phyloP scores from a whole-genome alignment of 768 basidiomycete species.

The Kwoniella heveanensis region DNA sequence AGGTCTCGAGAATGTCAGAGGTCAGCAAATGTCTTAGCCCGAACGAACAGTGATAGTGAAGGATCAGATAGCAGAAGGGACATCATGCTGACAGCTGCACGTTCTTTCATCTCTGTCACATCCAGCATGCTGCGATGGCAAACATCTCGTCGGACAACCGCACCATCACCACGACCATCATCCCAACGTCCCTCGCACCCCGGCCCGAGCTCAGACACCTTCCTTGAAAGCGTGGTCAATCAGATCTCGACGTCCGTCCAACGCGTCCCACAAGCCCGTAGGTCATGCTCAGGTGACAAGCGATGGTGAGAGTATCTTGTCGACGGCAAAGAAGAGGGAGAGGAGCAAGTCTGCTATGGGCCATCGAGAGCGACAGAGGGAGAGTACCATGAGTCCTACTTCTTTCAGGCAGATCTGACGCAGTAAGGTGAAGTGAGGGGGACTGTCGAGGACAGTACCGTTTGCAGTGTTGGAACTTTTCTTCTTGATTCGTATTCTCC shows the following conservation, averaged over 20 bases:
- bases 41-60: background rate
- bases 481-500: no score
- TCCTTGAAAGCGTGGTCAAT: slow-evolving; percentile 31
- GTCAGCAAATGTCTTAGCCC: slow-evolving; percentile 30
- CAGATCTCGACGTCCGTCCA: slow-evolving; percentile 20
- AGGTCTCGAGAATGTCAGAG: slow-evolving; percentile 91
- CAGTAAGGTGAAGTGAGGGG: background rate
- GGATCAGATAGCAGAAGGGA: background rate
- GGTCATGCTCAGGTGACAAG: background rate
- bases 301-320: slow-evolving; percentile 18
- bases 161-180: slow-evolving; percentile 39
- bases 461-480: no score
- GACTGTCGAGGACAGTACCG: no score
- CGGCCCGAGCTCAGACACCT: slow-evolving; percentile 26
- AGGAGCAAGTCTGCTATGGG: slow-evolving; percentile 28
- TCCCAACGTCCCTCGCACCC: slow-evolving; percentile 18
- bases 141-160: slow-evolving; percentile 45
- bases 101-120: background rate
- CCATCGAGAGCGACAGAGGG: slow-evolving; percentile 19
- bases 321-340: slow-evolving; percentile 18
- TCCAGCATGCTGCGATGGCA: slow-evolving; percentile 53
- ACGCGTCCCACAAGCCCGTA: slow-evolving; percentile 13
- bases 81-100: background rate
- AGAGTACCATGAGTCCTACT: background rate
- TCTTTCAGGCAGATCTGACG: background rate